Percentiles rank a stretch among this genome's conserved stretches.
phyloP scores from a whole-genome alignment of 2,329 filamentous ascomycete species.

The Aspergillus viridinutans region DNA sequence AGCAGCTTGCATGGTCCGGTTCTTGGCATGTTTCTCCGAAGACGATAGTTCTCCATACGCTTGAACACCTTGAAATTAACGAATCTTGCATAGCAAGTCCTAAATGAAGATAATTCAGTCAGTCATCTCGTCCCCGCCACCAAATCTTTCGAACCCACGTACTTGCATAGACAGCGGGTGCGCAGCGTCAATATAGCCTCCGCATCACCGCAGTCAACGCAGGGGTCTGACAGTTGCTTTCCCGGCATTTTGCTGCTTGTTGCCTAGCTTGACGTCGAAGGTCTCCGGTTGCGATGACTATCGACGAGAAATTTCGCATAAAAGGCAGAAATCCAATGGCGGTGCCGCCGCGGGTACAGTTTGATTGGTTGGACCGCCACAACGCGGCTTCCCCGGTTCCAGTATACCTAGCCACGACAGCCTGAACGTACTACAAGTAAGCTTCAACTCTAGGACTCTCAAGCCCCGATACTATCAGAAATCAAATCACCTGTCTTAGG shows the following conservation, averaged over 20 bases:
- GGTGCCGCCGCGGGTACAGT: constrained; percentile 6
- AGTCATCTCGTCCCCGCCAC: constrained; percentile 6
- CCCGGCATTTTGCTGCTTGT: constrained; percentile 24
- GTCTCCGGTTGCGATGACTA: neutral
- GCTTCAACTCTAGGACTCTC: neutral
- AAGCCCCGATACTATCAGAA: neutral
- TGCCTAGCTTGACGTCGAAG: neutral
- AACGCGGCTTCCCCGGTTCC: constrained; percentile 19
- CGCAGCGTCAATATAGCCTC: constrained; percentile 53
- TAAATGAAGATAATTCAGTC: constrained; percentile 29
- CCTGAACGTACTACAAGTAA: neutral
- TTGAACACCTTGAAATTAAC: constrained; percentile 75
- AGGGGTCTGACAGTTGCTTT: constrained; percentile 37
- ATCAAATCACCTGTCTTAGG: neutral
- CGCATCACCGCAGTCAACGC: constrained; percentile 54
- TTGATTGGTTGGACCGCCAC: constrained; percentile 23
- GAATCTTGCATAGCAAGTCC: constrained; percentile 73
- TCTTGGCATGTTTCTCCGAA: constrained; percentile 35
- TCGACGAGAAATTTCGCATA: constrained; percentile 8
- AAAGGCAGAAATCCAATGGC: constrained; percentile 18
- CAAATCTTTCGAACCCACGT: constrained; percentile 17
- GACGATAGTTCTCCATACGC: constrained; percentile 64
- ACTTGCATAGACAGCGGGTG: constrained; percentile 58
- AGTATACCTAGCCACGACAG: constrained; percentile 18
- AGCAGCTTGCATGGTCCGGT: constrained; percentile 56